A percentile compares a stretch with the other conserved stretches of the same genome.
Evolutionary conservation across 768 basidiomycete species (phyloP).

Genomic region (Macrolepiota dolichaula): DNA sequence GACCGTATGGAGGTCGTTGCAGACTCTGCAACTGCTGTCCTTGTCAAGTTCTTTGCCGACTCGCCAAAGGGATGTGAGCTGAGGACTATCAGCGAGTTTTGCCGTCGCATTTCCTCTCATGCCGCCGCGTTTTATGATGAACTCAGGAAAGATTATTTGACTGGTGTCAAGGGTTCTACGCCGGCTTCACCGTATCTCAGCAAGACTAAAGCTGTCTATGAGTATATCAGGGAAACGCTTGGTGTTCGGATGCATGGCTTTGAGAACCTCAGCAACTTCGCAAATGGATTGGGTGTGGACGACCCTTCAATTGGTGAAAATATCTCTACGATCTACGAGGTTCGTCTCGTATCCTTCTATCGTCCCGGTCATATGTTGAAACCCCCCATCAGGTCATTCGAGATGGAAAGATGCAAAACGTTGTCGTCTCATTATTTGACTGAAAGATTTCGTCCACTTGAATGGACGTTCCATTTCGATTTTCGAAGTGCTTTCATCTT

Average conservation of each 20-base stretch:
- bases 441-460: constrained; percentile 11
- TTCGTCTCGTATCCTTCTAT: constrained; percentile 18
- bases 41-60: constrained; percentile 41
- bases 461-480: neutral
- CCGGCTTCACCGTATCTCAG: constrained; percentile 65
- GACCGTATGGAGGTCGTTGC: constrained; percentile 66
- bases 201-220: constrained; percentile 63
- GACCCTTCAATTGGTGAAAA: constrained; percentile 68
- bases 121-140: constrained; percentile 41
- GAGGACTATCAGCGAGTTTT: constrained; percentile 44
- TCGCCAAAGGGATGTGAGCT: constrained; percentile 16
- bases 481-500: neutral
- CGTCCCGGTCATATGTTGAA: neutral
- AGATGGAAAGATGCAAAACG: constrained; percentile 61
- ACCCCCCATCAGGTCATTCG: constrained; percentile 45
- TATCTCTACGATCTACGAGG: constrained; percentile 73
- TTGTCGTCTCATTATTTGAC: constrained; percentile 53
- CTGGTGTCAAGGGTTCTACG: constrained; percentile 52
- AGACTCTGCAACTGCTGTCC: constrained; percentile 48
- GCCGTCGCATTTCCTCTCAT: constrained; percentile 44
- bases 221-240: constrained; percentile 62
- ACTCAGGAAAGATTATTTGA: constrained; percentile 53
- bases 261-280: constrained; percentile 56
- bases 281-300: constrained; percentile 39
- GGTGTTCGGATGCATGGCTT: constrained; percentile 72